phyloP scores from a whole-genome alignment of 1,139 yeast species.

The Lodderomyces oxycetoniae region DNA sequence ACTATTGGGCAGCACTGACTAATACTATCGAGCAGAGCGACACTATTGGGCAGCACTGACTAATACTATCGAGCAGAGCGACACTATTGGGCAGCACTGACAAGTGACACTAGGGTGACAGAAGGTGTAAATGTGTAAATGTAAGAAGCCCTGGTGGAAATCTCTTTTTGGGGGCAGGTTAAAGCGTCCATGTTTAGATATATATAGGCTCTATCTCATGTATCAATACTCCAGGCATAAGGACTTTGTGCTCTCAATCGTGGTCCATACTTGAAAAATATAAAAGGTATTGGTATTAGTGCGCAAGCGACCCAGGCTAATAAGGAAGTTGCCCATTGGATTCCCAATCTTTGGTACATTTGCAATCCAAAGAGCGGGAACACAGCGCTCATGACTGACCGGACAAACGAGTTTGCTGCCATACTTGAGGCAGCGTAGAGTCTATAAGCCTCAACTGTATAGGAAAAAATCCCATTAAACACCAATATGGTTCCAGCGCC shows the following conservation, averaged over 20 bases:
- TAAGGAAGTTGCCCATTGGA: constrained; percentile 41
- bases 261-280: constrained; percentile 34
- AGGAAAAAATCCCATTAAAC: constrained; percentile 37
- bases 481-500: constrained; percentile 37
- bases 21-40: no score
- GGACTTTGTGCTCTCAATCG: constrained; percentile 23
- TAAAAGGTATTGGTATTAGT: constrained; percentile 36
- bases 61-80: no score
- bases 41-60: no score
- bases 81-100: no score
- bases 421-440: constrained; percentile 40
- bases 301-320: constrained; percentile 30
- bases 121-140: no score
- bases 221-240: constrained; percentile 20
- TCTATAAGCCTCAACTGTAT: constrained; percentile 39
- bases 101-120: no score
- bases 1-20: no score
- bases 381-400: constrained; percentile 35
- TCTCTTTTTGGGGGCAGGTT: no score
- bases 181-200: no score
- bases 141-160: no score
- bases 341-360: constrained; percentile 33
- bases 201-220: background rate
- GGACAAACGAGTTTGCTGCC: constrained; percentile 37
- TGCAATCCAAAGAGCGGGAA: constrained; percentile 37